A percentile compares a stretch with the other conserved stretches of the same genome.
Conservation (phyloP, 2,329 filamentous ascomycete species). For the Apiospora aurea region DNA sequence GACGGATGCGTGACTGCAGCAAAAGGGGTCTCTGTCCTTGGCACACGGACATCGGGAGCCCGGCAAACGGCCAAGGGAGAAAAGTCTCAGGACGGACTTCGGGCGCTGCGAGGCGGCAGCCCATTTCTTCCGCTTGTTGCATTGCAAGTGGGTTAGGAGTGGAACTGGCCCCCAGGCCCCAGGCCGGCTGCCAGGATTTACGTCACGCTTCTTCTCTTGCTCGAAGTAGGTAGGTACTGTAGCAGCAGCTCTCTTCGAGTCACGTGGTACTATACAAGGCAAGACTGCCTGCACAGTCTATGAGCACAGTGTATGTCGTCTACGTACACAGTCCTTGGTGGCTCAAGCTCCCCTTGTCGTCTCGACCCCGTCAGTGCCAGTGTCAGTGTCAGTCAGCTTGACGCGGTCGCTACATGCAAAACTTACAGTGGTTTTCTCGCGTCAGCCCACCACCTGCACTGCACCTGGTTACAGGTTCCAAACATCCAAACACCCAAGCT, state of each 20-base stretch:
- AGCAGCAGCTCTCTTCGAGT: background rate
- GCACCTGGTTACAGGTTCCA: background rate
- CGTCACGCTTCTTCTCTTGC: slow-evolving; percentile 2
- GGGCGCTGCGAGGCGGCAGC: slow-evolving; percentile 7
- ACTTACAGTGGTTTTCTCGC: slow-evolving; percentile 14
- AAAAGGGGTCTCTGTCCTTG: background rate
- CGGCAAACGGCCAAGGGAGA: slow-evolving; percentile 11
- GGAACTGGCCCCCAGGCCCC: background rate
- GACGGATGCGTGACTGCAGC: background rate
- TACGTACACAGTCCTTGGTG: background rate
- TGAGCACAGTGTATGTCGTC: background rate
- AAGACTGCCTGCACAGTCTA: background rate
- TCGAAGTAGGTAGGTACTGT: no score
- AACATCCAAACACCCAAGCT: no score
- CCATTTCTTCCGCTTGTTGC: slow-evolving; percentile 6
- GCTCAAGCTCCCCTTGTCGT: slow-evolving; percentile 16
- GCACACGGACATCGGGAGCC: slow-evolving; percentile 11
- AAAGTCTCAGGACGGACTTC: slow-evolving; percentile 15
- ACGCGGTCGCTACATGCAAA: slow-evolving; percentile 12
- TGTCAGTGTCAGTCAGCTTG: slow-evolving; percentile 15
- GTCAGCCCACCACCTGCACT: slow-evolving; percentile 2
- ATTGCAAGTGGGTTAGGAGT: slow-evolving; percentile 6
- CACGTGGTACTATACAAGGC: background rate
- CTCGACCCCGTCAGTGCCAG: slow-evolving; percentile 4
- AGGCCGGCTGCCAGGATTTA: background rate